phyloP scores from a whole-genome alignment of 768 basidiomycete genomes.

The Macrolepiota dolichaula region DNA sequence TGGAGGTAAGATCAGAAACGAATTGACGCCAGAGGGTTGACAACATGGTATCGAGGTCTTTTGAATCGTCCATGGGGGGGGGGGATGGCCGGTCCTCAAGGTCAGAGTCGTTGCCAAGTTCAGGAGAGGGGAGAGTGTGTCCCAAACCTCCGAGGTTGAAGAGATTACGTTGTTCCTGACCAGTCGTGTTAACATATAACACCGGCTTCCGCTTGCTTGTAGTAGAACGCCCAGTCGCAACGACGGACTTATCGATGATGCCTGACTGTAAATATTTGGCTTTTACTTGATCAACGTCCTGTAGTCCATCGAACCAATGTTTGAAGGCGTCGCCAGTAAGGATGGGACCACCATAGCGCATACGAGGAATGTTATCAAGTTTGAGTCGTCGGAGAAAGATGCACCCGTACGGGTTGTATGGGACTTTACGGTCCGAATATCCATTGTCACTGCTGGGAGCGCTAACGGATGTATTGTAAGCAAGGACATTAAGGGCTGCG shows the following conservation, averaged over 20 bases:
- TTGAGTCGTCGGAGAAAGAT: constrained; percentile 12
- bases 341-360: background rate
- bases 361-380: background rate
- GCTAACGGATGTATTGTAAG: background rate
- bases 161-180: background rate
- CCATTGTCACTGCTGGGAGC: background rate
- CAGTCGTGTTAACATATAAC: background rate
- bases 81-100: background rate
- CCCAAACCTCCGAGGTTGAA: background rate
- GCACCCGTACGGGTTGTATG: constrained; percentile 11
- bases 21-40: background rate
- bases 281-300: background rate
- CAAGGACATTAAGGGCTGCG: background rate
- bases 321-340: background rate
- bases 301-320: background rate
- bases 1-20: background rate
- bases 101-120: background rate
- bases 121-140: background rate
- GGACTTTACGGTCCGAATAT: background rate
- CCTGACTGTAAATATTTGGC: background rate
- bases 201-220: background rate
- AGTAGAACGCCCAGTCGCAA: background rate
- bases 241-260: background rate
- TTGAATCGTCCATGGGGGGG: background rate
- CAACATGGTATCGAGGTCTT: background rate